Evolutionary conservation across 352 stramenopile genomes (phyloP).

Genomic region (Globisporangium yorkense): DNA sequence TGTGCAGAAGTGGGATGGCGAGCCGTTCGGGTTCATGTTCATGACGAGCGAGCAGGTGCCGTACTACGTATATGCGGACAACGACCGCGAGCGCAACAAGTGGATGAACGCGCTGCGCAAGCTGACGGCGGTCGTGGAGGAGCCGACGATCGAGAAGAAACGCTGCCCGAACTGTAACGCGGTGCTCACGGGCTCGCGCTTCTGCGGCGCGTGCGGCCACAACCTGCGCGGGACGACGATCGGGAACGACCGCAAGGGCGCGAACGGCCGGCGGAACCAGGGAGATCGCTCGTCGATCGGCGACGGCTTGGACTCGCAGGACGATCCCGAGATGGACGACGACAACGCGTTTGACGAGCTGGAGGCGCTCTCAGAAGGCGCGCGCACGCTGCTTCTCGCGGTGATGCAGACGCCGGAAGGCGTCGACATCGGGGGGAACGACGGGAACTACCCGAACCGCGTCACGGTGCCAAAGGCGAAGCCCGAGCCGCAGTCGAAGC

Average conservation of each 20-base stretch:
- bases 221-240: conserved; percentile 77
- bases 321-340: conserved; percentile 62
- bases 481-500: not conserved
- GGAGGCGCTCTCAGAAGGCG: conserved; percentile 80
- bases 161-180: conserved; percentile 78
- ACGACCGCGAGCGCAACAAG: conserved; percentile 81
- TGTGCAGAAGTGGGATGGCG: conserved; percentile 80
- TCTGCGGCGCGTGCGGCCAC: conserved; percentile 84
- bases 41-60: conserved; percentile 86
- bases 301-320: conserved; percentile 43
- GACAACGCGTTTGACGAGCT: conserved; percentile 86
- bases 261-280: conserved; percentile 18
- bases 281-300: conserved; percentile 16
- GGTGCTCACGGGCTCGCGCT: conserved; percentile 81
- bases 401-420: conserved; percentile 87
- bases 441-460: conserved; percentile 36
- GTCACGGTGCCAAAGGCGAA: conserved; percentile 1
- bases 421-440: conserved; percentile 66
- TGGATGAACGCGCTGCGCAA: conserved; percentile 86
- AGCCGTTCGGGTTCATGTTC: conserved; percentile 88
- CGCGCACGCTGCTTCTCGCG: conserved; percentile 74
- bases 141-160: conserved; percentile 77
- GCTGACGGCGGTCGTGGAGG: conserved; percentile 59
- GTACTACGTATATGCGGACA: conserved; percentile 89
- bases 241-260: conserved; percentile 33